Evolutionary conservation across 1,139 yeast genomes (phyloP), one percentile per base, ranked within the genome.

Genomic region (Kodamaea anthophila): DNA sequence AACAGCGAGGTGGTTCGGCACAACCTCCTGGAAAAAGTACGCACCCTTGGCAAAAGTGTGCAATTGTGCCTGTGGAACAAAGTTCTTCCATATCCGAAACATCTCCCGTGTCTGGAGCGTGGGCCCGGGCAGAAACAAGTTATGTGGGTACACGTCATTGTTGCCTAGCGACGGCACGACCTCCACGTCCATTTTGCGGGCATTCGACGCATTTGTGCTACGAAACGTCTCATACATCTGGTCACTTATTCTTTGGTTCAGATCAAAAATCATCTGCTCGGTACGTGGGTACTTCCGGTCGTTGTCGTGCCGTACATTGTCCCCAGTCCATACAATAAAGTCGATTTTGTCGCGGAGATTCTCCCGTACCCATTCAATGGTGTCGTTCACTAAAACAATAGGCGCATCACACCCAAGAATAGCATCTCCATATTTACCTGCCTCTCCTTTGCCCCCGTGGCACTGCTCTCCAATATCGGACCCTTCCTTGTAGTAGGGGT

Each of bases 311-410:
- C 95, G 67, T 25, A 83, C 75, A 44, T 84, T 85, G 55, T 85
- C 95, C 19, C 95, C 95, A 0, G 94, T 84, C 95, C 95, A 85
- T 11, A 85, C 70, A 18, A 85, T 78, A 50, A 85, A 85, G 52
- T 85, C 95, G 29, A 85, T 77, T 40, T 83, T 77, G 48, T 82
- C 93, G 37, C 67, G 71, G 33, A 83, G 51, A 41, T 83, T 76
- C 6, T 65, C 60, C 16, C 62, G 54, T 2, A 84, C 59, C 93
- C 93, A 85, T 24, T 65, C 51, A 33, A 85, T 58, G 0, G 94
- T 84, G 9, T 65, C 68, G 13, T 76, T 60, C 56, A 81, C 74
- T 28, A 85, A 55, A 0, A 57, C 52, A 48, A 74, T 53, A 3
- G 95, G 87, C 2, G 86, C 59, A 43, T 74, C 81, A 49, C 94